These are phyloP conservation scores for Paramecium octaurelia DNA, from an alignment of 73 alveolate species.

Conservation along the genomic window DNA sequence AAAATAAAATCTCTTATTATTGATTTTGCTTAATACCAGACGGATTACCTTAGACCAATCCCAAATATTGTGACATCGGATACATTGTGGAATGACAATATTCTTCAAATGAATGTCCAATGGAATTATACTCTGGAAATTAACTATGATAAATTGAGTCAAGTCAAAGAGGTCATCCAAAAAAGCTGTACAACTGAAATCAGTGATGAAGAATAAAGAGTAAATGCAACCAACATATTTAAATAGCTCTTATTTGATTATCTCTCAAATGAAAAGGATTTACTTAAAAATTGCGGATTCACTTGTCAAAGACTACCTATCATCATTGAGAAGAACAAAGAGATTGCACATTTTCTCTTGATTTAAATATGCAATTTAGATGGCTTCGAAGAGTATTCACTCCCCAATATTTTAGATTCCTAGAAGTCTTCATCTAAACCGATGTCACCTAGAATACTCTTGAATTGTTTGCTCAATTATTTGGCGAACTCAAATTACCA, in stretches of 20 bases:
- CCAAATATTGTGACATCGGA: not conserved
- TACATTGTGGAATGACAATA: not conserved
- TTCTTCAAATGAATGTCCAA: not conserved
- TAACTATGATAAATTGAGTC: not conserved
- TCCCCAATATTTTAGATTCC: not conserved
- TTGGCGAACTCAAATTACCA: not conserved
- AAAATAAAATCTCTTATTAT: not conserved
- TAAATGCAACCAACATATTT: not conserved
- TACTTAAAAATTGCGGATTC: not conserved
- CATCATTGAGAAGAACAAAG: not conserved
- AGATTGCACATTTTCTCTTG: not conserved
- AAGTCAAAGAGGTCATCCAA: not conserved
- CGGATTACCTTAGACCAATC: not conserved
- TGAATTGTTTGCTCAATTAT: not conserved
- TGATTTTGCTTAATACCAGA: not conserved
- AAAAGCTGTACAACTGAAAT: not conserved
- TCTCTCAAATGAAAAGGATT: not conserved
- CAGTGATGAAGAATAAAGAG: not conserved
- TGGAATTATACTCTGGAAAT: slow-evolving; percentile 1
- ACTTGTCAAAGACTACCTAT: not conserved
- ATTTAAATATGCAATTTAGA: not conserved
- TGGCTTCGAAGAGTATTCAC: slow-evolving; percentile 2
- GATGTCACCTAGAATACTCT: not conserved
- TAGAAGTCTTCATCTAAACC: not conserved
- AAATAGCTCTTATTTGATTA: not conserved